Evolutionary conservation across 495 filamentous ascomycete genomes (phyloP), one percentile per base, ranked within the genome.

Genomic region (Bathelium albidoporum): DNA sequence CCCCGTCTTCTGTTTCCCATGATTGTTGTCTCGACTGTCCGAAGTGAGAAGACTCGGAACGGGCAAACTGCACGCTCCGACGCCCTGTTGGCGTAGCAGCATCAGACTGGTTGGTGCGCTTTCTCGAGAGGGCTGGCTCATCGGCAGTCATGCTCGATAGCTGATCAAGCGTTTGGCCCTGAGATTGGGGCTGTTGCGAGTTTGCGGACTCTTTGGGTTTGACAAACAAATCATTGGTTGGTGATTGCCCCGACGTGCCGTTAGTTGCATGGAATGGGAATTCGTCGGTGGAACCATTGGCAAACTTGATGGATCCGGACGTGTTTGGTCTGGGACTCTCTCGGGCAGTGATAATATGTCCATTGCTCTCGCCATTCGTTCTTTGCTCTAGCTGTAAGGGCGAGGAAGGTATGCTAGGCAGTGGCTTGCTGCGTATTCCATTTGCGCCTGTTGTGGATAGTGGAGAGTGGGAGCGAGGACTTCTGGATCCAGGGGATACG

Each of bases 61-160:
- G 70, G 12, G 70, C 73, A 66, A 78, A 78, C 58, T 76, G 74
- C 12, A 78, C 75, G 64, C 75, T 78, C 14, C 73, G 67, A 2
- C 75, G 64, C 1, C 68, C 71, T 3, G 74, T 66, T n/a, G 75
- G 71, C 4, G 74, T 76, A 28, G 67, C 65, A 16, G 70, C 61
- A 1, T 69, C 74, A 9, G 61, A 63, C 45, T 70, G 66, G 14
- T 65, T 69, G 2, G 65, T 70, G 18, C 52, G 28, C 36, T 53
- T 64, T 58, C 69, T 61, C 63, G 64, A 66, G 18, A 68, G 34
- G 12, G 65, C 59, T 24, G 39, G 64, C 53, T 66, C 66, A 28
- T 55, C 49, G 16, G 12, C 29, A 24, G 2, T 55, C 24, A 24
- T 28, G 24, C 22, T 55, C 22, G 29, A 28, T 7, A 28, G n/a